These are phyloP conservation scores for Erysimum cheiri DNA, from an alignment of 441 rosid genomes.

Conservation along the genomic window DNA sequence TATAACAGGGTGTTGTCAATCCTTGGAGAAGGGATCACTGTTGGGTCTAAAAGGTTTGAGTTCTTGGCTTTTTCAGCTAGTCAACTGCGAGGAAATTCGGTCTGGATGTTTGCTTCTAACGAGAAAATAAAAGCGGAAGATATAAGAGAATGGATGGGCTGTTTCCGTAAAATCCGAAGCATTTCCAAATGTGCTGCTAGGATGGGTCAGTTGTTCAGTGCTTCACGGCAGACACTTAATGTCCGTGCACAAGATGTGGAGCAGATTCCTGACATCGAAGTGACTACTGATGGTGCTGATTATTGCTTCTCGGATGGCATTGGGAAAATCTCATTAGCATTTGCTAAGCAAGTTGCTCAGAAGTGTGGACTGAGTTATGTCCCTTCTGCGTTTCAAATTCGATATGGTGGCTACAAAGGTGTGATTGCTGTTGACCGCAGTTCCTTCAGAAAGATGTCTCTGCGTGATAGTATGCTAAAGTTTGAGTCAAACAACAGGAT, in stretches of 20 bases:
- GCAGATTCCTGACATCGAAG: constrained; percentile 81
- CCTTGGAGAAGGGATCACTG: constrained; percentile 73
- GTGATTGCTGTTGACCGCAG: constrained; percentile 81
- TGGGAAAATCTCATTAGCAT: constrained; percentile 79
- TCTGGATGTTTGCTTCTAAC: constrained; percentile 97
- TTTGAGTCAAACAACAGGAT: constrained; percentile 81
- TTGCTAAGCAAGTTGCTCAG: constrained; percentile 76
- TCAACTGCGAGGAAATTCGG: constrained; percentile 88
- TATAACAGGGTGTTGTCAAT: constrained; percentile 73
- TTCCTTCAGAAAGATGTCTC: constrained; percentile 78
- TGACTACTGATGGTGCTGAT: constrained; percentile 62
- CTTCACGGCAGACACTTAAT: constrained; percentile 70
- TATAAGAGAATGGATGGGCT: constrained; percentile 96
- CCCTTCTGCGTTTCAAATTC: constrained; percentile 96
- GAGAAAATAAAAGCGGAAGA: constrained; percentile 72
- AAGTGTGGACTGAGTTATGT: constrained; percentile 75
- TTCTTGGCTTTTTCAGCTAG: constrained; percentile 98
- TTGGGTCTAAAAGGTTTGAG: constrained; percentile 76
- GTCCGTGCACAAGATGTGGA: constrained; percentile 82
- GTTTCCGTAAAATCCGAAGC: constrained; percentile 78
- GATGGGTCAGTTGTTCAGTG: constrained; percentile 97
- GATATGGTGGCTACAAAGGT: constrained; percentile 97
- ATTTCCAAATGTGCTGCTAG: constrained; percentile 97
- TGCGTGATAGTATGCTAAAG: constrained; percentile 84
- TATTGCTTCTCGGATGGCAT: constrained; percentile 98